Conservation (phyloP, 495 filamentous ascomycete genomes). For the Ascodesmis nigricans region DNA sequence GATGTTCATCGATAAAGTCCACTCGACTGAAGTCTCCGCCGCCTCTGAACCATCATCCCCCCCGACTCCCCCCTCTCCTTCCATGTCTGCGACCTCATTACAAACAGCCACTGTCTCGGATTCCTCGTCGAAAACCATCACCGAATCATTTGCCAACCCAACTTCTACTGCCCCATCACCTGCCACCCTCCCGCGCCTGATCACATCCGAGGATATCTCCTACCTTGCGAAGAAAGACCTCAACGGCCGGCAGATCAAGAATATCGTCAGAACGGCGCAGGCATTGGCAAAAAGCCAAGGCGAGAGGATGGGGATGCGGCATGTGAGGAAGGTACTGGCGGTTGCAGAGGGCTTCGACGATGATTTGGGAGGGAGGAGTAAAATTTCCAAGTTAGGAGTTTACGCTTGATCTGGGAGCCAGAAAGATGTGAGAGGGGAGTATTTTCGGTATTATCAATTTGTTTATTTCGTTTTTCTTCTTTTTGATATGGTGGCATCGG, state of each 20-base stretch:
- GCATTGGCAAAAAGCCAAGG: slow-evolving; percentile 60
- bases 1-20: slow-evolving; percentile 43
- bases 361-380: slow-evolving; percentile 48
- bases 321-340: slow-evolving; percentile 63
- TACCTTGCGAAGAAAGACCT: slow-evolving; percentile 43
- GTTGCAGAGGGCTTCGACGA: slow-evolving; percentile 65
- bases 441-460: too few relatives aligned
- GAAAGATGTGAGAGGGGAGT: too few relatives aligned
- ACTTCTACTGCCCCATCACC: too few relatives aligned
- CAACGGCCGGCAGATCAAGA: slow-evolving; percentile 94
- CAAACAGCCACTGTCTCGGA: neutral
- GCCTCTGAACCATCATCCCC: too few relatives aligned
- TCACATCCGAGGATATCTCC: slow-evolving; percentile 32
- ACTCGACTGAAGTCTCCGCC: slow-evolving; percentile 8
- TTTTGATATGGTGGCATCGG: too few relatives aligned
- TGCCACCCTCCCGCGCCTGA: too few relatives aligned
- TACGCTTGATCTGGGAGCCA: too few relatives aligned
- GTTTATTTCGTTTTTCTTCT: too few relatives aligned
- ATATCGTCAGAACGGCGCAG: slow-evolving; percentile 69
- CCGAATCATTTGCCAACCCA: neutral
- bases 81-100: neutral
- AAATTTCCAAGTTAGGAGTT: too few relatives aligned
- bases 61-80: too few relatives aligned
- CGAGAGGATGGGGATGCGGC: slow-evolving; percentile 48
- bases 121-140: neutral